Evolutionary conservation across 75 land plant species (phyloP).

Genomic region (Isoetes taiwanensis): DNA sequence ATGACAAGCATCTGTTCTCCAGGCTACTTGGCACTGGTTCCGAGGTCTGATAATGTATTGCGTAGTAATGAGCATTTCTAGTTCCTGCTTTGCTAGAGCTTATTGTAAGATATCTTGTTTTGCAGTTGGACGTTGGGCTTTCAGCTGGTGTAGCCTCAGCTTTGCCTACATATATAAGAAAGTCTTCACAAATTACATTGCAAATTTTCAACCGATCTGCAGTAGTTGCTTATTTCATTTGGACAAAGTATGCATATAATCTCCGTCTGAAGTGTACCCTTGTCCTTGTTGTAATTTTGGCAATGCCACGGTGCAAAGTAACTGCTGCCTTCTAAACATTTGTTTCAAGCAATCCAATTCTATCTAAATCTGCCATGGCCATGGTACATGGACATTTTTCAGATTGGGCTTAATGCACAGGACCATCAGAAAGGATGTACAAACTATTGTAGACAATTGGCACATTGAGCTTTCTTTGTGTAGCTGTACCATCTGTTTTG

Average conservation of each 20-base stretch:
- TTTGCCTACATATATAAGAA: conserved; percentile 13
- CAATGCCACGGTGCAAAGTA: not conserved
- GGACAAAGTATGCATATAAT: conserved; percentile 16
- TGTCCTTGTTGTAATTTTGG: no score
- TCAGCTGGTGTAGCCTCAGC: conserved; percentile 8
- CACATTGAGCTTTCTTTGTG: no score
- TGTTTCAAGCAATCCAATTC: not conserved
- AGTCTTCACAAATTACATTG: conserved; percentile 4
- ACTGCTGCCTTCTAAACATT: not conserved
- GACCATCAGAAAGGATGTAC: no score
- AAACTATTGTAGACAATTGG: no score
- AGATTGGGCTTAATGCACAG: not conserved
- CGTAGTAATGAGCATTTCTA: not conserved
- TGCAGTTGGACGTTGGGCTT: conserved; percentile 26
- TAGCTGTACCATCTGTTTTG: no score
- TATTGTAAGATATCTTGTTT: not conserved
- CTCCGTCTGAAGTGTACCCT: no score
- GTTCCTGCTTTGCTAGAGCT: not conserved
- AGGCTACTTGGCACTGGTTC: conserved; percentile 3
- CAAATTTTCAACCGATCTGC: conserved; percentile 18
- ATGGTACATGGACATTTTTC: not conserved
- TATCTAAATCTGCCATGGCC: not conserved
- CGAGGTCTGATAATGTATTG: not conserved
- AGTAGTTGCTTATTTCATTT: conserved; percentile 16
- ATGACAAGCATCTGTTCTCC: not conserved